Evolutionary conservation across 2,329 filamentous ascomycete genomes (phyloP).

Genomic region (Cercospora sesami): DNA sequence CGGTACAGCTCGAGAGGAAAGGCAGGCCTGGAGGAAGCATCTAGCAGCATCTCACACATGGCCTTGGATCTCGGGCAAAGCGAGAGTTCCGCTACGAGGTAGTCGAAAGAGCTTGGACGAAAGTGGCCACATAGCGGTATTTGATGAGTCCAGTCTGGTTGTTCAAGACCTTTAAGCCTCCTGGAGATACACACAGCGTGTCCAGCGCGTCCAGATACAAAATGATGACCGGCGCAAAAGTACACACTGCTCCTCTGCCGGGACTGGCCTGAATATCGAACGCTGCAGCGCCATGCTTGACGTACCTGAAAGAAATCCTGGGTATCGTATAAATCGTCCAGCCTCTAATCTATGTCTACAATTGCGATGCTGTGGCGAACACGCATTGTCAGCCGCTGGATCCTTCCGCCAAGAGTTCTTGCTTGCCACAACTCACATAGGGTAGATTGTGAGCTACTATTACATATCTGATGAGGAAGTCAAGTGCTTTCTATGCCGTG

Average conservation of each 20-base stretch:
- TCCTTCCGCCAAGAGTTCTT: neutral
- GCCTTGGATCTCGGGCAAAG: neutral
- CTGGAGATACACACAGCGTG: neutral
- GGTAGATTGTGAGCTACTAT: slow-evolving; percentile 31
- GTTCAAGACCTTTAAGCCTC: neutral
- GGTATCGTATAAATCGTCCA: slow-evolving; percentile 35
- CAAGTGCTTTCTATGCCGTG: slow-evolving; percentile 28
- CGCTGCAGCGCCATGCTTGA: slow-evolving; percentile 1
- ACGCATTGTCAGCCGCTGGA: neutral
- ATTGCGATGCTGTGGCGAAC: slow-evolving; percentile 25
- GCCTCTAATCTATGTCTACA: slow-evolving; percentile 40
- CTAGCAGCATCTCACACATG: neutral
- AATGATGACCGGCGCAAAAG: neutral
- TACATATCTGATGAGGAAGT: slow-evolving; percentile 31
- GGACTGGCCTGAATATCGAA: neutral
- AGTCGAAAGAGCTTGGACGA: neutral
- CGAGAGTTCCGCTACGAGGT: neutral
- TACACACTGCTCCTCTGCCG: neutral
- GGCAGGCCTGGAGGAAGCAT: neutral
- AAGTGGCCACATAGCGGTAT: neutral
- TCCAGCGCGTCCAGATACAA: neutral
- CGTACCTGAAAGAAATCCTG: slow-evolving; percentile 30
- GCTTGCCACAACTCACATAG: slow-evolving; percentile 20
- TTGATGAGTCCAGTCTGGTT: neutral
- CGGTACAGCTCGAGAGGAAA: neutral